Base-by-base conservation (phyloP, 805 yeast species). In the Blastobotrys parvus region DNA sequence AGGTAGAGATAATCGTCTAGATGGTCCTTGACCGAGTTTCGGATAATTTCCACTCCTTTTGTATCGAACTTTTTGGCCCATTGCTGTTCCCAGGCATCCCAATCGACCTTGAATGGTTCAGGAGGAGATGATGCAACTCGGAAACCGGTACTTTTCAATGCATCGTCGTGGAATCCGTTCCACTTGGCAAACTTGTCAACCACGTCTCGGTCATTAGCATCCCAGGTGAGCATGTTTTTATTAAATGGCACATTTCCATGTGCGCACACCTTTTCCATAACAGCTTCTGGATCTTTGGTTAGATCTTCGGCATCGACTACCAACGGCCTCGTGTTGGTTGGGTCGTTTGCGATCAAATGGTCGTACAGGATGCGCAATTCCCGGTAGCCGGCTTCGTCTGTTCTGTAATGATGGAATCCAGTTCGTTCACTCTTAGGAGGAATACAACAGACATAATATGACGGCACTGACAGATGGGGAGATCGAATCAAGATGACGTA, bases 91-190 rank as follows among this genome's bases (percentile, higher is more conserved):
- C 57, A 53, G 1, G 31, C 30, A 7, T 43, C 47, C 36, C 35
- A 53, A 30, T 53, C 57, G 11, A 52, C 45, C 18, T 27, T 25
- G 40, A 44, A 52, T 3, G 18, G 32, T 2, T 33, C 42, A 10
- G 20, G 10, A 5, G 35, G 20, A 18, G 15, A n/a, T 17, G 10
- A 13, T 17, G 10, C 11, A 11, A 38, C 35, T 25, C 30, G 21
- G 45, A 54, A 53, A 2, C 58, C 55, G 6, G 39, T 40, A 6
- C 53, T 45, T 4, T 50, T 43, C 19, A 54, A 39, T 7, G 48
- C 56, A 27, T 47, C 54, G 18, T 54, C 57, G 23, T 54, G 58
- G 42, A 51, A 54, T 1, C 58, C 58, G 23, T 43, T 45, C 58
- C 58, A 54, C 39, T 53, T 53, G 21, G 47, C 50, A 32, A 54